phyloP scores from a whole-genome alignment of 768 basidiomycete genomes.

The Calocybe gangraenosa region DNA sequence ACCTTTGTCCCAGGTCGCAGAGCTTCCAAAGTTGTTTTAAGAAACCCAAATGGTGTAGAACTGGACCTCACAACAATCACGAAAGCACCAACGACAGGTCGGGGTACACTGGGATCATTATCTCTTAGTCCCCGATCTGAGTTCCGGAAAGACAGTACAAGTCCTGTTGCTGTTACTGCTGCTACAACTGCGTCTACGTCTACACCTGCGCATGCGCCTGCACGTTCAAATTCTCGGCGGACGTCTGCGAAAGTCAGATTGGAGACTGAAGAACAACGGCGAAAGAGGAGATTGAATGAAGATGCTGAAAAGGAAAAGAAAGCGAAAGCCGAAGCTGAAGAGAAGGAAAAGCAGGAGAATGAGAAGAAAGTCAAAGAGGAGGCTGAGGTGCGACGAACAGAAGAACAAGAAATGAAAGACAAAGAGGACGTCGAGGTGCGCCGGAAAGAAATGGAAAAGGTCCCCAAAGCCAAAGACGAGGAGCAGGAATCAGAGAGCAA shows the following conservation, averaged over 20 bases:
- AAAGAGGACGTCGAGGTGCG: slow-evolving; percentile 25
- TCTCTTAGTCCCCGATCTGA: slow-evolving; percentile 26
- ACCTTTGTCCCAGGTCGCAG: slow-evolving; percentile 62
- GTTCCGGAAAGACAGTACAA: slow-evolving; percentile 34
- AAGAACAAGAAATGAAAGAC: slow-evolving; percentile 32
- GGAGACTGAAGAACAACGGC: slow-evolving; percentile 52
- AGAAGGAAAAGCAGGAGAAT: slow-evolving; percentile 37
- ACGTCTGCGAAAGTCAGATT: slow-evolving; percentile 51
- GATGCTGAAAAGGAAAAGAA: slow-evolving; percentile 38
- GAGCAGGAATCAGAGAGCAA: too few species aligned
- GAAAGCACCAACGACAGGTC: slow-evolving; percentile 38
- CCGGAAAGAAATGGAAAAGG: slow-evolving; percentile 25
- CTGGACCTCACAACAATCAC: slow-evolving; percentile 54
- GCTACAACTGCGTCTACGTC: too few species aligned
- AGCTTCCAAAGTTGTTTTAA: slow-evolving; percentile 48
- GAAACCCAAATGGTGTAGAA: slow-evolving; percentile 61
- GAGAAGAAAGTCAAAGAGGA: slow-evolving; percentile 37
- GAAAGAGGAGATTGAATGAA: slow-evolving; percentile 39
- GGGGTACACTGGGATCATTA: slow-evolving; percentile 34
- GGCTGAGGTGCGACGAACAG: slow-evolving; percentile 38
- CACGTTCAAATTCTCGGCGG: too few species aligned
- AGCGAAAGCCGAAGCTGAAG: slow-evolving; percentile 36
- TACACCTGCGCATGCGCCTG: too few species aligned
- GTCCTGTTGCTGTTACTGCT: slow-evolving; percentile 18
- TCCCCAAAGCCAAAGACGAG: too few species aligned